Evolutionary conservation across 805 yeast species (phyloP).

Genomic region (Dipodascopsis uninucleata): DNA sequence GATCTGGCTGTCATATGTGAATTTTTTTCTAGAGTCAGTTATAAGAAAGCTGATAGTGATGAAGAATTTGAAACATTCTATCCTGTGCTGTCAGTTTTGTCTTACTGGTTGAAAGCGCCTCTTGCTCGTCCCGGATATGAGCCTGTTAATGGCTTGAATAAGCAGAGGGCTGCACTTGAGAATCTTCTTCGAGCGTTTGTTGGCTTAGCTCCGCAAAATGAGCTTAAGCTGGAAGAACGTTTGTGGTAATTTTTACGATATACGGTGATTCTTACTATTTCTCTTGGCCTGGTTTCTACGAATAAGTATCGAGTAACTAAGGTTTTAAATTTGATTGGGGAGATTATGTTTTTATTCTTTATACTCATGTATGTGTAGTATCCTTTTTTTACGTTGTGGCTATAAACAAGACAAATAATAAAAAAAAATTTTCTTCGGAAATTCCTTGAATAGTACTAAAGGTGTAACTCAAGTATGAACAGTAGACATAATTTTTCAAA

Average conservation of each 20-base stretch:
- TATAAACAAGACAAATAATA: not conserved
- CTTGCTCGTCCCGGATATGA: slow-evolving; percentile 85
- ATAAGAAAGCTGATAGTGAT: slow-evolving; percentile 53
- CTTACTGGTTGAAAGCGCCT: slow-evolving; percentile 97
- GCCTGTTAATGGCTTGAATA: slow-evolving; percentile 89
- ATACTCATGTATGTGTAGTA: not conserved
- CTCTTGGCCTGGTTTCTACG: not conserved
- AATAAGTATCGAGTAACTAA: too few relatives aligned
- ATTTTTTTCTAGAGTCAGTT: slow-evolving; percentile 80
- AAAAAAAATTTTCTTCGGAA: not conserved
- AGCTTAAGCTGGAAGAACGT: slow-evolving; percentile 92
- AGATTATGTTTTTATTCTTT: not conserved
- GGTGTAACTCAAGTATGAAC: too few relatives aligned
- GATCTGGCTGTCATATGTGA: slow-evolving; percentile 89
- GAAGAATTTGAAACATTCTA: slow-evolving; percentile 63
- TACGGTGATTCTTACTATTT: not conserved
- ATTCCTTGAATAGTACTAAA: slow-evolving; percentile 12
- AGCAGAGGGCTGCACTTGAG: slow-evolving; percentile 89
- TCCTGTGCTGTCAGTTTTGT: slow-evolving; percentile 78
- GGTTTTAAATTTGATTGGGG: too few relatives aligned
- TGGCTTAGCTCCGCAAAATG: slow-evolving; percentile 86
- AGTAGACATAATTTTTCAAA: too few relatives aligned
- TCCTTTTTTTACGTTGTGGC: not conserved
- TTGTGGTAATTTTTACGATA: slow-evolving; percentile 28
- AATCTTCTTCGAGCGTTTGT: slow-evolving; percentile 84